phyloP scores from a whole-genome alignment of 2,329 filamentous ascomycete genomes.

The Colletotrichum sp. region DNA sequence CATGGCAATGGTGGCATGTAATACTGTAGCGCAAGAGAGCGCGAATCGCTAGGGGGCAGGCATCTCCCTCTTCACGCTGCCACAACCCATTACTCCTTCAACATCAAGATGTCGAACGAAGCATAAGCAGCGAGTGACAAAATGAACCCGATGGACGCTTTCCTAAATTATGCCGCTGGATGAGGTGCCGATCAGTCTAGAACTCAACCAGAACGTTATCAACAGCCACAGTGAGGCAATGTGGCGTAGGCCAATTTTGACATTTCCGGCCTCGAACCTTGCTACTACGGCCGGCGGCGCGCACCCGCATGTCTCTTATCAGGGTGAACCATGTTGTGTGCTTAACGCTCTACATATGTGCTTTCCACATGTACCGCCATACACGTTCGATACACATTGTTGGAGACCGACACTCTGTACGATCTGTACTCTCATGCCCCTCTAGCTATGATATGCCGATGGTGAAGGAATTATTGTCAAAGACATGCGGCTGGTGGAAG shows the following conservation, averaged over 20 bases:
- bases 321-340: background rate
- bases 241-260: background rate
- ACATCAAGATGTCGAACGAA: background rate
- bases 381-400: background rate
- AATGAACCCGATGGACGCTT: background rate
- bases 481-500: background rate
- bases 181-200: background rate
- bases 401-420: background rate
- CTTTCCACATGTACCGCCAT: background rate
- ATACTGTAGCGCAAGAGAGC: background rate
- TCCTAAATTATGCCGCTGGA: background rate
- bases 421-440: background rate
- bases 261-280: background rate
- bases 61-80: too few relatives aligned
- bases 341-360: background rate
- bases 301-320: background rate
- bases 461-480: background rate
- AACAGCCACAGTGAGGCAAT: background rate
- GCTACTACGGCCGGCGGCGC: background rate
- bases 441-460: background rate
- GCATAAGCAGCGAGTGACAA: background rate
- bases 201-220: background rate
- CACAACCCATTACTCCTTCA: too few relatives aligned
- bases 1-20: background rate
- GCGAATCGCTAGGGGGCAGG: too few relatives aligned